A percentile compares a stretch with the other conserved stretches of the same genome.
Evolutionary conservation across 148 eudicot species (phyloP).

Genomic region (Selenicereus undatus): DNA sequence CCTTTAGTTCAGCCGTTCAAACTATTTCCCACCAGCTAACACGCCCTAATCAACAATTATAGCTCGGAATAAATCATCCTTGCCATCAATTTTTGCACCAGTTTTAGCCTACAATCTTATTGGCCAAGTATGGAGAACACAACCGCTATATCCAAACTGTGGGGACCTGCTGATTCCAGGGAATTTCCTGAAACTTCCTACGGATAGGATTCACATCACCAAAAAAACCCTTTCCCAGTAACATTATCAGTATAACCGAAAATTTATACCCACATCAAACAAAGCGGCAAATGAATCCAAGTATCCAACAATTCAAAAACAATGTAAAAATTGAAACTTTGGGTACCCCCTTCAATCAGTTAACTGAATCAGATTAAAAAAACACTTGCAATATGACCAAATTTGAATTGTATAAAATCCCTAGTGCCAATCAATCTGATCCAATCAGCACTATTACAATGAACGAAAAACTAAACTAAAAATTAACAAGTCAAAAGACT

Average conservation of each 20-base stretch:
- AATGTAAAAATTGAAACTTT: not conserved
- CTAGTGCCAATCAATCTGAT: not conserved
- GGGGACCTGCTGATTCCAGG: not conserved
- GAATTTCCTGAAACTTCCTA: not conserved
- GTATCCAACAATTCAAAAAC: not conserved
- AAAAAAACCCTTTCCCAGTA: not conserved
- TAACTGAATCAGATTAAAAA: slow-evolving; percentile 4
- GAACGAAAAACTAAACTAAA: not conserved
- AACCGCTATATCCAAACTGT: not conserved
- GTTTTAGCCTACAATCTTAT: not conserved
- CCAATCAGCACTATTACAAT: not conserved
- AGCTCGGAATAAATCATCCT: not conserved
- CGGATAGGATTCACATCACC: not conserved
- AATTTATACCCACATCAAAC: not conserved
- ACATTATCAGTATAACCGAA: not conserved
- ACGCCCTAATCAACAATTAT: not conserved
- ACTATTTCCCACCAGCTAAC: not conserved
- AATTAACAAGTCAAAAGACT: slow-evolving; percentile 4
- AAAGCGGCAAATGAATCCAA: not conserved
- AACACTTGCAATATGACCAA: not conserved
- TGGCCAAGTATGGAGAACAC: not conserved
- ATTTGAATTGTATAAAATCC: not conserved
- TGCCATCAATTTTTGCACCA: not conserved
- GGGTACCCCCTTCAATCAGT: not conserved
- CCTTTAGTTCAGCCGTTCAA: not conserved